Base-by-base conservation (phyloP, 2,329 filamentous ascomycete species). In the Hirsutella minnesotensis region DNA sequence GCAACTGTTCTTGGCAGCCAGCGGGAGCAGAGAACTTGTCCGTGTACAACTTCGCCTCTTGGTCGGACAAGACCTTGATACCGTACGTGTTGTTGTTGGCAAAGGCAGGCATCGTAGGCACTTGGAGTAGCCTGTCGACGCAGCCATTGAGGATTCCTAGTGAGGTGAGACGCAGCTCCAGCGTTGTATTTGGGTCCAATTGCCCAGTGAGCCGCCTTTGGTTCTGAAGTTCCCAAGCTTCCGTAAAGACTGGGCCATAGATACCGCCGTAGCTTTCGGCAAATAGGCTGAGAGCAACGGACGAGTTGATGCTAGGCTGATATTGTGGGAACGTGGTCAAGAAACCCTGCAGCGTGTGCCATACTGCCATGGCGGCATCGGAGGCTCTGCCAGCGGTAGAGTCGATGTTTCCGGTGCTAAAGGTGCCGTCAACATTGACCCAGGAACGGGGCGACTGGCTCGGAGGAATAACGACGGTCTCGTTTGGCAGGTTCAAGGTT, bases 71-170 rank as follows among this genome's bases (percentile, higher is more conserved):
- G 3, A 72, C 66, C 47, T 74, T 54, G 44, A 83, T 70, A 9
- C 70, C 75, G 54, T 84, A 88, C 0, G 79, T 77, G 55, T 84
- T 85, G 54, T 77, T 75, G 44, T 68, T 67, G 9, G 75, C 73
- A 56, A 80, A 81, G 8, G 59, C 54, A 1, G 76, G 69, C 48
- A 75, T 78, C 50, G 62, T 74, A 3, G 73, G 71, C 3, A 66
- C 65, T 59, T 86, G 79, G 1, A 78, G 67, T 24, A 77, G 56
- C 50, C 74, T 68, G 53, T 88, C 84, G 30, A 87, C 65, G 49
- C 81, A 76, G 12, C 81, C 83, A 56, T 87, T 85, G 45, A 86
- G 66, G 45, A 88, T 82, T 19, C 82, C 81, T 0, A 87, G 60
- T 0, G 81, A 75, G 13, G 64, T 65, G 9, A 87, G 65, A 42